phyloP scores from a whole-genome alignment of 2,329 filamentous ascomycete species.

The Teratosphaeria zuluensis region DNA sequence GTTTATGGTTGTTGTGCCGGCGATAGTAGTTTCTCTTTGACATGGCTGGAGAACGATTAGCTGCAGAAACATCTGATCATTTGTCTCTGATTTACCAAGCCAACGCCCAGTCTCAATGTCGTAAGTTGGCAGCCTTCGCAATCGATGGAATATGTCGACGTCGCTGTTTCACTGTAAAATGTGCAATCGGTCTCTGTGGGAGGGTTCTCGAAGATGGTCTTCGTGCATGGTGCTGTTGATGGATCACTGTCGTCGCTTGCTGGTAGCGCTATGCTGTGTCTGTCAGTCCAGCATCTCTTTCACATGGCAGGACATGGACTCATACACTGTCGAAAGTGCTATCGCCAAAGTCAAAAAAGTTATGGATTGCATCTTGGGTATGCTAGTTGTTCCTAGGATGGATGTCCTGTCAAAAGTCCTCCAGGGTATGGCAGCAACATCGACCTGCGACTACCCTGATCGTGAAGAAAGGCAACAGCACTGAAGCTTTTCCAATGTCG shows the following conservation, averaged over 20 bases:
- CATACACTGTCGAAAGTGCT: background rate
- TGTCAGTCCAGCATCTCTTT: background rate
- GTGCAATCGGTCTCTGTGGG: constrained; percentile 1
- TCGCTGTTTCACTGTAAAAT: background rate
- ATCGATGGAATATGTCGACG: constrained; percentile 1
- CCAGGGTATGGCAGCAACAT: background rate
- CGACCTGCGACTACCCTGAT: background rate
- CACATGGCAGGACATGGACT: background rate
- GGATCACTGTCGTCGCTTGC: background rate
- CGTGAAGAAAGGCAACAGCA: background rate
- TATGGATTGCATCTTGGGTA: background rate
- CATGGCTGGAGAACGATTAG: background rate
- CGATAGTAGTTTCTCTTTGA: background rate
- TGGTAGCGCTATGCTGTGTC: background rate
- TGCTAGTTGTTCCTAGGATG: background rate
- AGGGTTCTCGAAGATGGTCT: background rate
- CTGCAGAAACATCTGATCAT: background rate
- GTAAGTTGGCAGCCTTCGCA: constrained; percentile 3
- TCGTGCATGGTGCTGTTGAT: background rate
- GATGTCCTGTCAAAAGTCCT: background rate
- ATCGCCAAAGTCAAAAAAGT: background rate
- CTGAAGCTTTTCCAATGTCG: background rate
- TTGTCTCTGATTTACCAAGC: background rate
- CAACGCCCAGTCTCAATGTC: constrained; percentile 1
- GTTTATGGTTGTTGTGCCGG: background rate